phyloP scores from a whole-genome alignment of 371 early-diverging fungal genomes.

The Lichtheimia corymbifera region DNA sequence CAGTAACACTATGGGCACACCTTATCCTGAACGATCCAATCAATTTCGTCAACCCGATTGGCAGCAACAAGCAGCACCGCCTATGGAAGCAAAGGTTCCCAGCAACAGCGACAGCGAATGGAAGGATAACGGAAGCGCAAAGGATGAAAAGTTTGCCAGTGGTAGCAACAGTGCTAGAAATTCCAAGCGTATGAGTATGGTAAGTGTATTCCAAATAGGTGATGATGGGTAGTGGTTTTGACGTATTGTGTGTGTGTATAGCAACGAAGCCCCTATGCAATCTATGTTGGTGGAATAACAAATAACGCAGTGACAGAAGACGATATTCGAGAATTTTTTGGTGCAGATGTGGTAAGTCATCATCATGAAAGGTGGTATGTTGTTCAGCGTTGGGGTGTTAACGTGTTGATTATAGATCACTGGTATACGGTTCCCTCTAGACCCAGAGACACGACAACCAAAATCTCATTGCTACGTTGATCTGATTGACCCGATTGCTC shows the following conservation, averaged over 20 bases:
- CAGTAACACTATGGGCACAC: background rate
- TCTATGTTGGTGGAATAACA: slow-evolving; percentile 46
- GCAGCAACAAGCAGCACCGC: slow-evolving; percentile 9
- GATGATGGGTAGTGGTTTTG: background rate
- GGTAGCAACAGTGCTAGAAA: slow-evolving; percentile 15
- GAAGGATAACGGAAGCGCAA: slow-evolving; percentile 16
- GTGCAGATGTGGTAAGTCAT: slow-evolving; percentile 35
- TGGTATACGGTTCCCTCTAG: slow-evolving; percentile 45
- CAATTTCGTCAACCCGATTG: slow-evolving; percentile 28
- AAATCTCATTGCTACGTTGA: slow-evolving; percentile 54
- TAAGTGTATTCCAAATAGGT: background rate
- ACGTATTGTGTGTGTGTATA: slow-evolving; percentile 2
- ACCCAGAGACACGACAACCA: slow-evolving; percentile 37
- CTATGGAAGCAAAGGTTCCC: slow-evolving; percentile 6
- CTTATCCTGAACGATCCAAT: slow-evolving; percentile 26
- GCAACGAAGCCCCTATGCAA: slow-evolving; percentile 37
- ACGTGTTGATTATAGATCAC: slow-evolving; percentile 22
- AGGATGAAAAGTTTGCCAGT: slow-evolving; percentile 11
- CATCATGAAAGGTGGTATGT: background rate
- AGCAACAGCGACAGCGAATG: slow-evolving; percentile 11
- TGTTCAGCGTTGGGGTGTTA: background rate
- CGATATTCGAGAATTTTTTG: slow-evolving; percentile 49
- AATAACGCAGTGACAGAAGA: slow-evolving; percentile 43
- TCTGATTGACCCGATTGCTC: slow-evolving; percentile 30
- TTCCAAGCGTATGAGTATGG: slow-evolving; percentile 27